These are phyloP conservation scores for Calycina herbarum DNA, from an alignment of 2,329 filamentous ascomycete genomes.

Conservation along the genomic window DNA sequence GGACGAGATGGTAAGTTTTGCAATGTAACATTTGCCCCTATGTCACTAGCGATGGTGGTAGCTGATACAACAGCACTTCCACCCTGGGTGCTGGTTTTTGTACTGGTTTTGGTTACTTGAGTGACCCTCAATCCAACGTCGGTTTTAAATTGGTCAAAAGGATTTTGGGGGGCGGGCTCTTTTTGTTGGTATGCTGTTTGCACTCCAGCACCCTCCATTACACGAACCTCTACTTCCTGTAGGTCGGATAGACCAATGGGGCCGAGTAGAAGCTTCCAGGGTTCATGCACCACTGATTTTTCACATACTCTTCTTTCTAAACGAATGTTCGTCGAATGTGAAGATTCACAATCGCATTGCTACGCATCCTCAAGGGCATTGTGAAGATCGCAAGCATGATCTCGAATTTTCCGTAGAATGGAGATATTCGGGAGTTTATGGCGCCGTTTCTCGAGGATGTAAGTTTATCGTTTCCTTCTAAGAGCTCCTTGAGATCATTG, in stretches of 20 bases:
- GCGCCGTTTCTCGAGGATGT: background rate
- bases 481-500: background rate
- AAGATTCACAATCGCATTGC: slow-evolving; percentile 4
- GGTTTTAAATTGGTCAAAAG: background rate
- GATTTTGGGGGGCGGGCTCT: background rate
- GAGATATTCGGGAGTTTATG: background rate
- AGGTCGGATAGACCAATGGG: background rate
- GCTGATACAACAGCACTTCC: too few relatives aligned
- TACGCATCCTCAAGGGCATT: slow-evolving; percentile 7
- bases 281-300: background rate
- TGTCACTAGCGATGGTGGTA: too few relatives aligned
- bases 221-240: background rate
- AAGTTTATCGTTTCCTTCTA: background rate
- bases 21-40: too few relatives aligned
- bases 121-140: background rate
- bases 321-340: slow-evolving; percentile 10
- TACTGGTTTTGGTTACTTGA: too few relatives aligned
- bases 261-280: background rate
- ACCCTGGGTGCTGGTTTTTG: background rate
- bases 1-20: too few relatives aligned
- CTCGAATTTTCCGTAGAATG: background rate
- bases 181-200: background rate
- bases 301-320: slow-evolving; percentile 8
- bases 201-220: background rate
- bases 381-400: background rate